Base-by-base conservation (phyloP, 2,329 filamentous ascomycete genomes). In the Phoma sp. region DNA sequence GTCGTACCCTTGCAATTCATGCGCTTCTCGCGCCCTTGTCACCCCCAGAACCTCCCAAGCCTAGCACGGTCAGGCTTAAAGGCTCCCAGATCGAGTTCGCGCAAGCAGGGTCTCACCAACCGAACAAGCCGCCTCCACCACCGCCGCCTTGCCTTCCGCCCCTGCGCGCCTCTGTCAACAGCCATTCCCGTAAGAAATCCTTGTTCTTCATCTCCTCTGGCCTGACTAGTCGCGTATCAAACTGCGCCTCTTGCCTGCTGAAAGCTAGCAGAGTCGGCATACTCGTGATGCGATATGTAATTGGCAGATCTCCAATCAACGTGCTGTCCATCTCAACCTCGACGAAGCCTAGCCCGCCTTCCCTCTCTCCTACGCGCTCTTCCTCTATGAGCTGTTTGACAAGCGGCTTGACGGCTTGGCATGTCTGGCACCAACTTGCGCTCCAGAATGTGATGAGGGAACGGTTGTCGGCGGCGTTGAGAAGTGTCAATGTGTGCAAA, bases 201-300 rank as follows among this genome's bases (percentile, higher is more conserved):
- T 70, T 72, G 54, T 76, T 73, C 67, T 75, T 77, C 74, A 83
- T 70, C 41, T 80, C 70, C 18, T 79, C 75, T n/a, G 79, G 65
- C 38, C 67, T 65, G 4, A 71, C 73, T 11, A 82, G 60, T 51
- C 74, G 76, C 1, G 78, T 82, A 58, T 78, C 75, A 25, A 80
- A 64, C 59, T 82, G 79, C 38, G 80, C 74, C 59, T 82, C 80
- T 50, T 77, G 73, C 14, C 80, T 69, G 57, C 79, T 78, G 57
- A 83, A 83, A 0, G 80, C 76, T 45, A 82, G 64, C 30, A 83
- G 56, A 9, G 79, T 82, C 1, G 80, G 80, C 60, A 82, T 76
- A 14, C 73, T 75, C 24, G 75, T 77, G 51, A 82, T 78, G 66
- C 76, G 51, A 59, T 79, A 81, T 49, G 69, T 69, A 33, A 79